These are phyloP conservation scores for Erodium chrysanthum DNA, from an alignment of 441 rosid genomes.

Conservation along the genomic window DNA sequence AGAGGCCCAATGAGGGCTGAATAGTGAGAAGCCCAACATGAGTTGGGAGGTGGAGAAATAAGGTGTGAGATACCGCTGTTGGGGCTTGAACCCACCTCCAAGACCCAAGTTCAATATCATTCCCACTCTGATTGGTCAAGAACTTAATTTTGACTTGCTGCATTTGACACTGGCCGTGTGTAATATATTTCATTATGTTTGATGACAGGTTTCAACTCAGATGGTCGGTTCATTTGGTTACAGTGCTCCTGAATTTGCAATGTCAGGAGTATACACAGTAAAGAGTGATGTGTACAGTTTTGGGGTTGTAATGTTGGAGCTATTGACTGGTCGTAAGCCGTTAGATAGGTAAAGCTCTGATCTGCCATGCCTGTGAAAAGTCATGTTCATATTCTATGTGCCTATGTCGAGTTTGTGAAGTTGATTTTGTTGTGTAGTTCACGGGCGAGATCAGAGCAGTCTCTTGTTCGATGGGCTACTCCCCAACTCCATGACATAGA, in stretches of 20 bases:
- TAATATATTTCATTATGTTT: too few relatives aligned
- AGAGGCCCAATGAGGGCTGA: too few relatives aligned
- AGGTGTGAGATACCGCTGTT: too few relatives aligned
- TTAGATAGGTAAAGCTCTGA: conserved; percentile 47
- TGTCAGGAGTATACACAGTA: conserved; percentile 67
- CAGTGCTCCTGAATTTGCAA: conserved; percentile 83
- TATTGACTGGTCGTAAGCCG: conserved; percentile 80
- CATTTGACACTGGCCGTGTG: too few relatives aligned
- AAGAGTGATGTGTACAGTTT: conserved; percentile 90
- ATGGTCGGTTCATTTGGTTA: conserved; percentile 39
- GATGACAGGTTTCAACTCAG: too few relatives aligned
- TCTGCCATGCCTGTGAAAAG: too few relatives aligned
- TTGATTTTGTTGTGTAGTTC: conserved; percentile 30
- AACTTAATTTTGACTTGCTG: too few relatives aligned
- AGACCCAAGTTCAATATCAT: too few relatives aligned
- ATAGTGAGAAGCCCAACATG: too few relatives aligned
- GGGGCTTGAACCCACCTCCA: too few relatives aligned
- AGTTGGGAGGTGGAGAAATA: too few relatives aligned
- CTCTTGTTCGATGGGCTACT: conserved; percentile 90
- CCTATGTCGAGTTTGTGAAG: background rate
- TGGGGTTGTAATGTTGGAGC: conserved; percentile 95
- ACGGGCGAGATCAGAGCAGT: conserved; percentile 68
- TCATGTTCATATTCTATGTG: background rate
- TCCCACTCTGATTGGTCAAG: too few relatives aligned
- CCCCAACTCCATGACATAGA: conserved; percentile 54